A percentile compares a stretch with the other conserved stretches of the same genome.
phyloP scores from a whole-genome alignment of 2,329 filamentous ascomycete genomes.

The Cladosporium sp. region DNA sequence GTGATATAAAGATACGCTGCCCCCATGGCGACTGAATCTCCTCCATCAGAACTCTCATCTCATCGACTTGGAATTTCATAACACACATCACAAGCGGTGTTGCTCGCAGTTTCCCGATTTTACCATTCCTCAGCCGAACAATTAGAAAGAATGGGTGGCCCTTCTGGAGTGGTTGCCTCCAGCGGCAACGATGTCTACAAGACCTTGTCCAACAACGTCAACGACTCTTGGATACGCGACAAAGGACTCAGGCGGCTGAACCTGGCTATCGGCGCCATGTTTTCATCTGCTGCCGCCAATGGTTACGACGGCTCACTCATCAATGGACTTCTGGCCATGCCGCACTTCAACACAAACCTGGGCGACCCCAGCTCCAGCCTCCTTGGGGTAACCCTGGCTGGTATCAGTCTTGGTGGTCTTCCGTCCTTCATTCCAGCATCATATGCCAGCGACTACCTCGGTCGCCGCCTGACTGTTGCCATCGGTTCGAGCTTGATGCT shows the following conservation, averaged over 20 bases:
- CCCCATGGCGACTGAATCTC: neutral
- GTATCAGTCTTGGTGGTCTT: slow-evolving; percentile 25
- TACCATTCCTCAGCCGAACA: too few species aligned
- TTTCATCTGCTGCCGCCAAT: slow-evolving; percentile 23
- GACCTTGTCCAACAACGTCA: slow-evolving; percentile 17
- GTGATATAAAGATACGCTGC: slow-evolving; percentile 1
- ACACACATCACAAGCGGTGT: too few species aligned
- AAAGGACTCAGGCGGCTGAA: slow-evolving; percentile 19
- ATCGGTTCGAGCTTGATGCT: slow-evolving; percentile 44
- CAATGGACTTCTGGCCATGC: slow-evolving; percentile 27
- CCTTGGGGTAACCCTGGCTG: slow-evolving; percentile 25
- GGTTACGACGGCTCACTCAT: slow-evolving; percentile 29
- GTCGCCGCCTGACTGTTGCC: slow-evolving; percentile 25
- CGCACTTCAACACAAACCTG: slow-evolving; percentile 24
- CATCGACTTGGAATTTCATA: too few species aligned
- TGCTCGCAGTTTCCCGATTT: too few species aligned
- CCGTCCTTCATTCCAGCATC: slow-evolving; percentile 23
- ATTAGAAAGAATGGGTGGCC: slow-evolving; percentile 12
- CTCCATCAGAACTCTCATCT: neutral
- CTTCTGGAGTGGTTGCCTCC: slow-evolving; percentile 13
- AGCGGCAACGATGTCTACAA: slow-evolving; percentile 18
- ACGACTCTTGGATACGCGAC: slow-evolving; percentile 16
- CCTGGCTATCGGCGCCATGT: slow-evolving; percentile 19
- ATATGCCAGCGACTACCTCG: slow-evolving; percentile 24
- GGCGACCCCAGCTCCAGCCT: slow-evolving; percentile 23